phyloP scores from a whole-genome alignment of 768 basidiomycete genomes.

The Mycena rosella region DNA sequence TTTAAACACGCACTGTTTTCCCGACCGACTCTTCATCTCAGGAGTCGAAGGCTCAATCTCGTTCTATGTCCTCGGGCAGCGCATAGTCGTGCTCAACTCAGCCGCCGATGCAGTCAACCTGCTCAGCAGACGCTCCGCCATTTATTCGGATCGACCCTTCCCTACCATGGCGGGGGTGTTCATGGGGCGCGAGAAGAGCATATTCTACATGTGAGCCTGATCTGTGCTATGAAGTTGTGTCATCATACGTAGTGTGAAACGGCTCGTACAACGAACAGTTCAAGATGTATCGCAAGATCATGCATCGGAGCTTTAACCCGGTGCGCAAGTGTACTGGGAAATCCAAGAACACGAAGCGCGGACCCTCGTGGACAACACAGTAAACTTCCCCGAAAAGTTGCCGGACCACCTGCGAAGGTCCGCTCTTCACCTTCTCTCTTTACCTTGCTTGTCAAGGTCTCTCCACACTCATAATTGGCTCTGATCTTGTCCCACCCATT shows the following conservation, averaged over 20 bases:
- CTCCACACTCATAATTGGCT: too few relatives aligned
- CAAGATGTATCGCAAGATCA: constrained; percentile 32
- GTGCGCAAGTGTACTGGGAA: constrained; percentile 18
- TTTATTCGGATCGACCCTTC: constrained; percentile 55
- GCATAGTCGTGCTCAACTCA: constrained; percentile 52
- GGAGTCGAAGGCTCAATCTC: constrained; percentile 24
- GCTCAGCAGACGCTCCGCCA: constrained; percentile 51
- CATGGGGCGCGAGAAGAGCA: constrained; percentile 26
- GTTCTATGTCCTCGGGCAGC: constrained; percentile 50
- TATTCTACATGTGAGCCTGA: constrained; percentile 34
- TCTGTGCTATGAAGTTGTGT: too few relatives aligned
- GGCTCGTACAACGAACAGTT: constrained; percentile 34
- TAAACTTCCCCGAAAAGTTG: constrained; percentile 17
- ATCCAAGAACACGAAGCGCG: constrained; percentile 24
- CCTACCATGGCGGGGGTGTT: constrained; percentile 18
- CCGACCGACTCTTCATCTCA: background rate
- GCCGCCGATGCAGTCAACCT: constrained; percentile 39
- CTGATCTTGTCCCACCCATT: too few relatives aligned
- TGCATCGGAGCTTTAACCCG: constrained; percentile 30
- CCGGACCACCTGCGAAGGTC: constrained; percentile 23
- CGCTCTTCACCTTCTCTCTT: background rate
- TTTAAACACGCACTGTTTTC: background rate
- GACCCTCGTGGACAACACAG: constrained; percentile 22
- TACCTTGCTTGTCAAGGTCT: background rate
- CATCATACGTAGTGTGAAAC: background rate